Evolutionary conservation across 2,329 filamentous ascomycete species (phyloP), one percentile per base, ranked within the genome.

Genomic region (Aphanocladium album): DNA sequence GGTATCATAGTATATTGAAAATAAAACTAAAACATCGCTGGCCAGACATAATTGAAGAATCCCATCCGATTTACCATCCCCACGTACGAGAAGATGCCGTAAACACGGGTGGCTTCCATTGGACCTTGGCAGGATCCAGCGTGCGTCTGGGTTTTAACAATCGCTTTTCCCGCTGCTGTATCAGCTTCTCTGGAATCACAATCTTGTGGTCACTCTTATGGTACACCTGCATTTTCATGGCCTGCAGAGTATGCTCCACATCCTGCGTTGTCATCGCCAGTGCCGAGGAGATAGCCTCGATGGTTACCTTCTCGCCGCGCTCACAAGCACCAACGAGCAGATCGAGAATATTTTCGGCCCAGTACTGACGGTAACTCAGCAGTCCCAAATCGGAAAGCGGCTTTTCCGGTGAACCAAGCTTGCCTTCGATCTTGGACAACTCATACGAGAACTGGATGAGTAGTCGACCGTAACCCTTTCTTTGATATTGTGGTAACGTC

Each of bases 401-500:
- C 74, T 99, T 99, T 73, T 99, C 95, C 0, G 95, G 96, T 9
- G 92, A 96, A 2, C 96, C 96, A 7, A 97, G 85, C 75, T 96
- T 98, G 67, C 89, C 89, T 76, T 99, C 96, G 62, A 96, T 91
- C 74, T 93, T 96, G 70, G 90, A 95, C 30, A 99, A 86, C 71
- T 98, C 93, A 76, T 99, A 99, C 5, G 91, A 96, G 76, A 99
- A 98, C 66, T 96, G 92, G 68, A 99, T 99, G 61, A 99, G 83
- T 14, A 99, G 81, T 62, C 91, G 88, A 25, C 96, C 95, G 68
- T 95, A 97, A 0, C 95, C 95, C 71, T 96, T 95, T 25, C 95
- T 86, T 74, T 99, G 95, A 68, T 96, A 98, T 72, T 99, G 96
- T 0, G 95, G 95, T 3, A 99, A 80, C 0, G 95, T 99, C 62